These are phyloP conservation scores for Calonectria naviculata DNA, from an alignment of 2,329 filamentous ascomycete genomes.

Conservation along the genomic window DNA sequence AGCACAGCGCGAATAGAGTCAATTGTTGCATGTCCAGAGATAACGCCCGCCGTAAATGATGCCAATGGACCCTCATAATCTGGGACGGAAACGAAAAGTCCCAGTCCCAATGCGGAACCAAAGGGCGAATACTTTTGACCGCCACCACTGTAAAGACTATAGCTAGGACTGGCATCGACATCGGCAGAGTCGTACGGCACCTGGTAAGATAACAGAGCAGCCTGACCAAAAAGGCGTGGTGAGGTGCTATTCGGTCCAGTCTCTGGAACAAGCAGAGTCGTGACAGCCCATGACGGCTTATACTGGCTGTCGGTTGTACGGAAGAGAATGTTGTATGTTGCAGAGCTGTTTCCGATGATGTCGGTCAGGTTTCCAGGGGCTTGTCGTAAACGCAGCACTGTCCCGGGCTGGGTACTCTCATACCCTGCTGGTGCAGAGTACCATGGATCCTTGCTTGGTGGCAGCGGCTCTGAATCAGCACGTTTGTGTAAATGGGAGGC, in stretches of 20 bases:
- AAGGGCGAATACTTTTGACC: not conserved
- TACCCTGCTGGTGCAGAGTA: slow-evolving; percentile 33
- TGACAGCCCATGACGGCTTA: slow-evolving; percentile 38
- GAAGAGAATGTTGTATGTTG: slow-evolving; percentile 36
- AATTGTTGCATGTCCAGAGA: slow-evolving; percentile 56
- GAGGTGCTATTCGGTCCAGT: slow-evolving; percentile 28
- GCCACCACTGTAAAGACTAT: slow-evolving; percentile 15
- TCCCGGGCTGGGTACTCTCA: slow-evolving; percentile 31
- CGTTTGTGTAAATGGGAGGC: too few relatives aligned
- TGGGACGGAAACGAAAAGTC: slow-evolving; percentile 51
- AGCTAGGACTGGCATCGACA: slow-evolving; percentile 35
- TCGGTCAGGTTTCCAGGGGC: slow-evolving; percentile 36
- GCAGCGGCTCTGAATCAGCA: slow-evolving; percentile 17
- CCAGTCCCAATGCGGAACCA: slow-evolving; percentile 22
- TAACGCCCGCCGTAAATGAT: slow-evolving; percentile 54
- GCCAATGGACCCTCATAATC: slow-evolving; percentile 59
- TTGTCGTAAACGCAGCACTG: slow-evolving; percentile 33
- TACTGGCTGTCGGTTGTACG: slow-evolving; percentile 40
- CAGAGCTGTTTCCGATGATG: slow-evolving; percentile 30
- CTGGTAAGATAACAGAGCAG: slow-evolving; percentile 35
- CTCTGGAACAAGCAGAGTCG: slow-evolving; percentile 31
- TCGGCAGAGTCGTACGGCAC: slow-evolving; percentile 36
- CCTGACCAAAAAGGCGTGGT: slow-evolving; percentile 16
- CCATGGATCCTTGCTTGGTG: slow-evolving; percentile 39
- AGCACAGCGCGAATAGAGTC: slow-evolving; percentile 58